phyloP scores from a whole-genome alignment of 306 rosid species.

The Rubus idaeus region DNA sequence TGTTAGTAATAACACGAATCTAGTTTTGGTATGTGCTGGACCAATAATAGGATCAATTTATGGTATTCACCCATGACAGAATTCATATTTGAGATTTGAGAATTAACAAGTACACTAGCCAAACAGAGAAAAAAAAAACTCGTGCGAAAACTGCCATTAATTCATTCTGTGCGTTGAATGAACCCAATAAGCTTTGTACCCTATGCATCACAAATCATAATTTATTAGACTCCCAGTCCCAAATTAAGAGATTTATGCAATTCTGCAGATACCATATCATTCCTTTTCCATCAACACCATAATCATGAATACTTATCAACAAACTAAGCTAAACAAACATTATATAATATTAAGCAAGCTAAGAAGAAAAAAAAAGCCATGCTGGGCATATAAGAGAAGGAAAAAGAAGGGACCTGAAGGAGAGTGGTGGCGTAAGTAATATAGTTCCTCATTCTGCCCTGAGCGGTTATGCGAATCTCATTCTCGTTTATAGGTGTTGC shows the following conservation, averaged over 20 bases:
- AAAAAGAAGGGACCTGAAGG: slow-evolving; percentile 48
- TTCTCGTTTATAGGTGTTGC: slow-evolving; percentile 65
- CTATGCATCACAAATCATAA: background rate
- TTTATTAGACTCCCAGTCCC: background rate
- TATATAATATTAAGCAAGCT: background rate
- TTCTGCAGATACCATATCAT: background rate
- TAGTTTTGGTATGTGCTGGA: background rate
- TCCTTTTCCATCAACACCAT: background rate
- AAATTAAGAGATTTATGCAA: background rate
- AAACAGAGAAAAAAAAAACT: background rate
- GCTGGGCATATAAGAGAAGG: too few species aligned
- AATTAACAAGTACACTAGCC: background rate
- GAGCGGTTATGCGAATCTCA: slow-evolving; percentile 87
- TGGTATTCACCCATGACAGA: background rate
- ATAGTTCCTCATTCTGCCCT: slow-evolving; percentile 84
- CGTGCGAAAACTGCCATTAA: background rate
- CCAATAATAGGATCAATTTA: background rate
- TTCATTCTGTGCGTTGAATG: background rate
- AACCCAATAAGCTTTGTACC: background rate
- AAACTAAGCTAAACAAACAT: background rate
- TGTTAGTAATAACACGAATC: background rate
- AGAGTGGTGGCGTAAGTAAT: slow-evolving; percentile 91
- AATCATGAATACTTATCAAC: background rate
- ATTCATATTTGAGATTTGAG: background rate
- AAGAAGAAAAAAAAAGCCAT: background rate